Conservation (phyloP, 1,139 yeast genomes). For the Keqinozyma sinolaborantium region DNA sequence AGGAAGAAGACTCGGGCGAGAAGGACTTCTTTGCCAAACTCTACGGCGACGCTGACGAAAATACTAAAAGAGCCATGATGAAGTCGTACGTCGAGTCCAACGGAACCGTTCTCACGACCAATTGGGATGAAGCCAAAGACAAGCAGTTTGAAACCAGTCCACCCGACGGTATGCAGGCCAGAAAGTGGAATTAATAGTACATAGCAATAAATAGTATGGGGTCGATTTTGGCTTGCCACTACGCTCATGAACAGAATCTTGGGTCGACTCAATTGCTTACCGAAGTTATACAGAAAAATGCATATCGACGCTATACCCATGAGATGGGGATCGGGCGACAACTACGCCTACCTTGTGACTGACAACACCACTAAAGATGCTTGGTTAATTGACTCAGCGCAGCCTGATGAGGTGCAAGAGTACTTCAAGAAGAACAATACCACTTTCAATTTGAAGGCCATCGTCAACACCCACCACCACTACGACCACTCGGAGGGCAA, state of each 20-base stretch:
- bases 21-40: constrained; percentile 73
- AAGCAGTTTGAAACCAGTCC: constrained; percentile 69
- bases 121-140: constrained; percentile 85
- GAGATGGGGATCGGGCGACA: constrained; percentile 95
- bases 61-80: constrained; percentile 93
- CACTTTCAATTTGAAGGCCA: constrained; percentile 52
- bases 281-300: constrained; percentile 50
- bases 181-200: constrained; percentile 27
- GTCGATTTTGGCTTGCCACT: neutral
- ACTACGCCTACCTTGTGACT: constrained; percentile 76
- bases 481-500: constrained; percentile 95
- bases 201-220: constrained; percentile 2
- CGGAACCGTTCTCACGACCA: constrained; percentile 91
- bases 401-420: constrained; percentile 53
- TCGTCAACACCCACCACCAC: constrained; percentile 95
- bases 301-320: constrained; percentile 78
- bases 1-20: constrained; percentile 43
- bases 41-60: constrained; percentile 81
- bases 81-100: constrained; percentile 91
- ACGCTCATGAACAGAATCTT: neutral
- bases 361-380: constrained; percentile 67
- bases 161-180: constrained; percentile 66
- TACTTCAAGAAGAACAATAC: constrained; percentile 23
- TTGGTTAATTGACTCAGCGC: constrained; percentile 92
- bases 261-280: neutral